Evolutionary conservation across 306 rosid genomes (phyloP).

Genomic region (Medicago lupulina): DNA sequence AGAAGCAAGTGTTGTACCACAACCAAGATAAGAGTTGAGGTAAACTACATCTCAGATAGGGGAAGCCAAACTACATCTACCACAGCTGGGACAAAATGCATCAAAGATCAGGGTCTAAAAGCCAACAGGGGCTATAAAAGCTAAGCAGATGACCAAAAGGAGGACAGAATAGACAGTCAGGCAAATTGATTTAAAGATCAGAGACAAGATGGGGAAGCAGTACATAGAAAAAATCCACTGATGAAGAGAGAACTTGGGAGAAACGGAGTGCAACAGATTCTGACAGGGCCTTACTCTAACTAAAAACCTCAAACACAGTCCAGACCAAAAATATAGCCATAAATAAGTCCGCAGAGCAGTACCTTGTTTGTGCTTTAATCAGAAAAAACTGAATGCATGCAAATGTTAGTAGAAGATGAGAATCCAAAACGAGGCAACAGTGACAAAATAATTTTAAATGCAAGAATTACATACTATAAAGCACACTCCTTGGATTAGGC

Average conservation of each 20-base stretch:
- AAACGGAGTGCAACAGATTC: conserved; percentile 9
- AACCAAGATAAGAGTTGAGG: conserved; percentile 1
- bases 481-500: no score
- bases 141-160: neutral
- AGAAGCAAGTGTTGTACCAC: neutral
- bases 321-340: conserved; percentile 13
- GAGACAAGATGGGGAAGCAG: neutral
- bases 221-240: neutral
- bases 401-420: conserved; percentile 18
- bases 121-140: conserved; percentile 1
- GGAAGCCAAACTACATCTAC: neutral
- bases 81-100: neutral
- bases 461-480: neutral
- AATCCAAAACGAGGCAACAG: conserved; percentile 5
- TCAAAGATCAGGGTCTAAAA: conserved; percentile 1
- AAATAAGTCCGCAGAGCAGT: conserved; percentile 28
- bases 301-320: conserved; percentile 14
- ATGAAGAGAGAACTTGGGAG: neutral
- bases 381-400: conserved; percentile 1
- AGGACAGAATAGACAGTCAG: neutral
- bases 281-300: conserved; percentile 18
- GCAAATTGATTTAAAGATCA: neutral
- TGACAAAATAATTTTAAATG: conserved; percentile 14
- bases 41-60: neutral
- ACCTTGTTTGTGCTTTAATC: conserved; percentile 24